phyloP scores from a whole-genome alignment of 139 green algal genomes.

The Medakamo hakoo region DNA sequence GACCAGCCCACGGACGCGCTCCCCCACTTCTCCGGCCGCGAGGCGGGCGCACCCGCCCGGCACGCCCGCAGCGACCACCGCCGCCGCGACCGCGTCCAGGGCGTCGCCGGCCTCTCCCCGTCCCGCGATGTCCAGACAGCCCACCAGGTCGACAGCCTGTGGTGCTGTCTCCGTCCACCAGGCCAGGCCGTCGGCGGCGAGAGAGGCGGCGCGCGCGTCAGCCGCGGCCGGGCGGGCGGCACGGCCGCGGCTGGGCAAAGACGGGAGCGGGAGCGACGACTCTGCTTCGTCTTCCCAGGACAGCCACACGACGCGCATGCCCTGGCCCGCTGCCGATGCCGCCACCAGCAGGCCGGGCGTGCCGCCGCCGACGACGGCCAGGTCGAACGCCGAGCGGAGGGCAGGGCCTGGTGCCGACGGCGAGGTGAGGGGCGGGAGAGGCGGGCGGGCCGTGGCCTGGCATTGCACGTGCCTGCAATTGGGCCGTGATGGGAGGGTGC shows the following conservation, averaged over 20 bases:
- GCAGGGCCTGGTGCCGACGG: too few species aligned
- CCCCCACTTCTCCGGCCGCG: too few species aligned
- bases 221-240: too few species aligned
- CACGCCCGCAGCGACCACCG: neutral
- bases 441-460: too few species aligned
- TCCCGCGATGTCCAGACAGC: neutral
- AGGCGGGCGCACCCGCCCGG: neutral
- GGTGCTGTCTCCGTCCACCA: neutral
- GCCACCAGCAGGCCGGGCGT: neutral
- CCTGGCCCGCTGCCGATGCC: too few species aligned
- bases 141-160: too few species aligned
- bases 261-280: neutral
- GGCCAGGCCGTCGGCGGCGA: neutral
- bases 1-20: neutral
- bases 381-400: too few species aligned
- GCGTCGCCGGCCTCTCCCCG: neutral
- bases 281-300: too few species aligned
- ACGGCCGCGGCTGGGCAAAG: neutral
- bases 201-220: neutral
- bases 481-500: too few species aligned
- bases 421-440: too few species aligned
- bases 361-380: neutral
- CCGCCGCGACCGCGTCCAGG: neutral
- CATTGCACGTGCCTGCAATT: too few species aligned
- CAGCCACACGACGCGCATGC: too few species aligned